Base-by-base conservation (phyloP, 345 rosid species). In the Salix suchowensis region DNA sequence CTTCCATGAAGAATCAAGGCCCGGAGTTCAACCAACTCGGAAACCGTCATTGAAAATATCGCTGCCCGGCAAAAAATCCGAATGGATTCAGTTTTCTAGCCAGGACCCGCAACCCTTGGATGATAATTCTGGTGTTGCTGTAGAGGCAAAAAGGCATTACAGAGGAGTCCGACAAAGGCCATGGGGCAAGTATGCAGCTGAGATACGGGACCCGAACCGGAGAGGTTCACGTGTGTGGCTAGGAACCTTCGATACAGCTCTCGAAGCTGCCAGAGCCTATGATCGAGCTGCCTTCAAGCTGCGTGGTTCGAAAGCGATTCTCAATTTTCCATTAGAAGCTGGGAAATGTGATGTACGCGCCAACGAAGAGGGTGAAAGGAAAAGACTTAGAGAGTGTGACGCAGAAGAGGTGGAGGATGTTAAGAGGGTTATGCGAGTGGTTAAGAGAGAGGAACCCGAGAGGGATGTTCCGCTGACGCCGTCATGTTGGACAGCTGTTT, bases 181-280 rank as follows among this genome's bases (percentile, higher is more conserved):
- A 50, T 94, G 98, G 98, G 98, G 98, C 4, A 94, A 92, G 82
- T 94, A 85, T 82, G 98, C 97, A 4, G 97, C 98, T 58, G 98
- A 94, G 91, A 94, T 94, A 78, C 86, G 98, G 10, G 98, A 94
- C 70, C 98, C 98, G 6, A 88, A 72, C 82, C 81, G 87, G 74
- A 92, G 83, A 39, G 93, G 98, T 24, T 72, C 94, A 3, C 85
- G 98, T 1, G 69, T 91, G 50, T 94, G 98, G 98, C 90, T 94
- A 0, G 98, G 98, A 78, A 94, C 98, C 19, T 94, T 86, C 69
- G 88, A 91, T 28, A 86, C 91, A 1, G 90, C 90, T 14, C 74
- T 90, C 19, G 90, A 90, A 79, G 97, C 98, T 23, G 98, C 97
- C 7, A 88, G 82, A 78, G 97, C 98, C 65, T 94, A 94, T 80